These are phyloP conservation scores for Penicillium sp. DNA, from an alignment of 2,329 filamentous ascomycete species.

Conservation along the genomic window DNA sequence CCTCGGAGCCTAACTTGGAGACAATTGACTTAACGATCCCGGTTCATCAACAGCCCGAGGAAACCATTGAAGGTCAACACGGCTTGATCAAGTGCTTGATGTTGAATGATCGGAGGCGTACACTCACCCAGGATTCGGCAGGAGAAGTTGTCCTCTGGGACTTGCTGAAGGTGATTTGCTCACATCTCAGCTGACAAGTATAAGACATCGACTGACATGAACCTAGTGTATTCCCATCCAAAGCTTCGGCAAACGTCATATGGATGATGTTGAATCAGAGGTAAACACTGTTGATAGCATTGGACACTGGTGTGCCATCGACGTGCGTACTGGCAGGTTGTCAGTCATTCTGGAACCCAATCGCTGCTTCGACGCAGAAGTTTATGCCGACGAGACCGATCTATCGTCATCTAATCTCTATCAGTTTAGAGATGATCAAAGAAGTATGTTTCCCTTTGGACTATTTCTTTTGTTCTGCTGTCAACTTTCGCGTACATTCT, in stretches of 20 bases:
- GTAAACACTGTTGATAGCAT: constrained; percentile 87
- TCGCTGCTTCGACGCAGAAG: constrained; percentile 95
- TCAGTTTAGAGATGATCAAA: constrained; percentile 87
- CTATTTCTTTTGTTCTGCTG: neutral
- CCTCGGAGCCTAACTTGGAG: constrained; percentile 56
- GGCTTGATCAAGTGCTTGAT: constrained; percentile 91
- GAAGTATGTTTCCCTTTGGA: constrained; percentile 60
- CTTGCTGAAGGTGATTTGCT: constrained; percentile 66
- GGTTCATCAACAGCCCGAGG: constrained; percentile 67
- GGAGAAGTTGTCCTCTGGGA: constrained; percentile 96
- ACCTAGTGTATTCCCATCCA: constrained; percentile 76
- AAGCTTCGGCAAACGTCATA: constrained; percentile 89
- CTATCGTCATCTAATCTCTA: constrained; percentile 62
- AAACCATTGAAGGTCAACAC: constrained; percentile 91
- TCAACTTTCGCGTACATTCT: neutral
- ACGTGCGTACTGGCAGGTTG: constrained; percentile 87
- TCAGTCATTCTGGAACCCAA: constrained; percentile 90
- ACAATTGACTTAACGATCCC: constrained; percentile 57
- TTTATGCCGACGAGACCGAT: constrained; percentile 88
- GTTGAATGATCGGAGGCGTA: constrained; percentile 84
- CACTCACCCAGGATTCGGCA: constrained; percentile 88
- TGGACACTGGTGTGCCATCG: constrained; percentile 93
- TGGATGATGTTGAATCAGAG: constrained; percentile 85
- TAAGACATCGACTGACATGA: neutral
- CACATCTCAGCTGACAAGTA: neutral